A percentile compares a stretch with the other conserved stretches of the same genome.
Conservation (phyloP, 371 early-diverging fungal genomes). For the Mucor lusitanicus region DNA sequence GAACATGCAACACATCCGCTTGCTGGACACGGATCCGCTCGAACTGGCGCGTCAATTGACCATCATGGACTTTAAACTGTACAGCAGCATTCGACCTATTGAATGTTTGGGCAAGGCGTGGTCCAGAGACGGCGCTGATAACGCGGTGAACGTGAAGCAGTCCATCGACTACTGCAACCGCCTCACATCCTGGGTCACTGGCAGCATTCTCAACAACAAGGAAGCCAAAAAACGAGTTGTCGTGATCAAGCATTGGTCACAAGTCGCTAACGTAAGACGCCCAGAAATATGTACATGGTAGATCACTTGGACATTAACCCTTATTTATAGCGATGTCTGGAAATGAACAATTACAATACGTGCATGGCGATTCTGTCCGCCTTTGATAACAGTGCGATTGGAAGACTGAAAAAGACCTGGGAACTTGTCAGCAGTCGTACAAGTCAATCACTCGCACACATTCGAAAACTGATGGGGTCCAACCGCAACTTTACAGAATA, state of each 20-base stretch:
- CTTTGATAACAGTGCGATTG: slow-evolving; percentile 86
- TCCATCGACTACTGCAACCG: slow-evolving; percentile 73
- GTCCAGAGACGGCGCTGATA: slow-evolving; percentile 70
- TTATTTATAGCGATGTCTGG: slow-evolving; percentile 56
- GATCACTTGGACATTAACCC: neutral
- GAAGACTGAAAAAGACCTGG: slow-evolving; percentile 92
- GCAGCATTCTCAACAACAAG: slow-evolving; percentile 71
- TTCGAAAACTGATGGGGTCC: slow-evolving; percentile 73
- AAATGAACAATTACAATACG: slow-evolving; percentile 90
- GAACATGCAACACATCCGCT: slow-evolving; percentile 60
- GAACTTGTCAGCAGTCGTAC: slow-evolving; percentile 64
- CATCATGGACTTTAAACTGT: slow-evolving; percentile 79
- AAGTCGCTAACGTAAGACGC: slow-evolving; percentile 71
- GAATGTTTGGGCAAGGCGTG: slow-evolving; percentile 93
- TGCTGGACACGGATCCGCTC: slow-evolving; percentile 87
- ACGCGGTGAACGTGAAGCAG: slow-evolving; percentile 71
- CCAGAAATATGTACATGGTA: slow-evolving; percentile 4
- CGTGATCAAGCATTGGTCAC: slow-evolving; percentile 84
- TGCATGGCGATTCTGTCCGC: slow-evolving; percentile 90
- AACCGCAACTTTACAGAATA: slow-evolving; percentile 86
- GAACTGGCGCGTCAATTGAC: slow-evolving; percentile 95
- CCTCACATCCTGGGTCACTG: slow-evolving; percentile 81
- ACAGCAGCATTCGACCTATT: slow-evolving; percentile 78
- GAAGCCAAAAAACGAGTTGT: slow-evolving; percentile 79
- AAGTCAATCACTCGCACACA: slow-evolving; percentile 51